phyloP scores from a whole-genome alignment of 1,284 basidiomycete genomes.

The Trichosporon sp. region DNA sequence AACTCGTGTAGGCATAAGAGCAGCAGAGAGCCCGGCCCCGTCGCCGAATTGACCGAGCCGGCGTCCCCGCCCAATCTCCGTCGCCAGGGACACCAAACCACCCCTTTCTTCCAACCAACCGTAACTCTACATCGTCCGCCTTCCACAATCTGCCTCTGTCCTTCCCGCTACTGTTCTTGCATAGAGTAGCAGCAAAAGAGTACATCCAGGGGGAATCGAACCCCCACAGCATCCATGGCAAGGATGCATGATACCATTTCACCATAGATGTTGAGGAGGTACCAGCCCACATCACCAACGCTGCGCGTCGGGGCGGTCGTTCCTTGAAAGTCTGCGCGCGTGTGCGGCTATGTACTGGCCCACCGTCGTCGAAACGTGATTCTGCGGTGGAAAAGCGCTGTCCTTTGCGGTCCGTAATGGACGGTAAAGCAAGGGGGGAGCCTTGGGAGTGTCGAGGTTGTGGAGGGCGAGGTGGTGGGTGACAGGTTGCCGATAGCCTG shows the following conservation, averaged over 20 bases:
- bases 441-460: too few relatives aligned
- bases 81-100: not conserved
- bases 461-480: too few relatives aligned
- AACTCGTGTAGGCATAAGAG: too few relatives aligned
- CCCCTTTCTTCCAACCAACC: not conserved
- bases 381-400: too few relatives aligned
- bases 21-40: too few relatives aligned
- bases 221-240: slow-evolving; percentile 9
- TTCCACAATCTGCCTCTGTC: not conserved
- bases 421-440: too few relatives aligned
- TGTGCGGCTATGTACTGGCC: not conserved
- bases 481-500: too few relatives aligned
- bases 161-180: not conserved
- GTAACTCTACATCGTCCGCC: not conserved
- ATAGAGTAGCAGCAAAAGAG: not conserved
- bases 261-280: slow-evolving; percentile 1
- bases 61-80: not conserved
- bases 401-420: too few relatives aligned
- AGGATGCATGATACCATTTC: slow-evolving; percentile 14
- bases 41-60: too few relatives aligned
- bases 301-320: not conserved
- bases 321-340: not conserved
- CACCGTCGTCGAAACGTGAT: too few relatives aligned
- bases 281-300: not conserved
- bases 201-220: slow-evolving; percentile 15